Conservation (phyloP, 73 alveolate genomes). For the Urostyla sp. region DNA sequence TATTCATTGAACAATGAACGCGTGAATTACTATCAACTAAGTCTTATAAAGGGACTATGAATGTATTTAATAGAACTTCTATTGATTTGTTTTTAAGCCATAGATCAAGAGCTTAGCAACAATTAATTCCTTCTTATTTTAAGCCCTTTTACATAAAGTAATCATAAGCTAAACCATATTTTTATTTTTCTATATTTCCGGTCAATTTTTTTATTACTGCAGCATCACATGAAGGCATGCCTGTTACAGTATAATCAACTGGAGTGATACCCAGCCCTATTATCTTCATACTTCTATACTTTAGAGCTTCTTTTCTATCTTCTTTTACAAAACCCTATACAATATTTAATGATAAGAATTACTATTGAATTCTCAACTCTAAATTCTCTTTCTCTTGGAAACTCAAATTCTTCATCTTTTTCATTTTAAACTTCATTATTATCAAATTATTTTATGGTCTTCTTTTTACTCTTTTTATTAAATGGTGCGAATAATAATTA, state of each 20-base stretch:
- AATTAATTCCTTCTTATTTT: constrained; percentile 78
- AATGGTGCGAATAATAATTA: constrained; percentile 91
- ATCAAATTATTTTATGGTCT: neutral
- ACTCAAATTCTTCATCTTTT: constrained; percentile 10
- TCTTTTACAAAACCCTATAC: constrained; percentile 49
- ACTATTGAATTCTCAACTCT: constrained; percentile 58
- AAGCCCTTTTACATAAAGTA: constrained; percentile 66
- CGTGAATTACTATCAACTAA: constrained; percentile 77
- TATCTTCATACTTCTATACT: constrained; percentile 74
- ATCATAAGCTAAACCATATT: constrained; percentile 82
- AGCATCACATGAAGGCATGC: constrained; percentile 87
- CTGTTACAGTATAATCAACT: constrained; percentile 68
- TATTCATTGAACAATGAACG: constrained; percentile 85
- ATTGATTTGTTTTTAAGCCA: constrained; percentile 73
- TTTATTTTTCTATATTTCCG: constrained; percentile 82
- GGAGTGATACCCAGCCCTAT: constrained; percentile 84
- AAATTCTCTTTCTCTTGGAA: constrained; percentile 58
- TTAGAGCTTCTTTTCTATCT: constrained; percentile 65
- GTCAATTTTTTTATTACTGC: constrained; percentile 72
- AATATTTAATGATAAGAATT: neutral
- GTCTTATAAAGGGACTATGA: constrained; percentile 78
- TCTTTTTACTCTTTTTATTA: constrained; percentile 43
- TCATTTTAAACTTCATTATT: neutral
- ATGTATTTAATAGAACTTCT: constrained; percentile 80
- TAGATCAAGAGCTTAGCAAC: constrained; percentile 76